A percentile compares a stretch with the other conserved stretches of the same genome.
Conservation (phyloP, 1,284 basidiomycete species). For the Cystobasidiaceae sp. region DNA sequence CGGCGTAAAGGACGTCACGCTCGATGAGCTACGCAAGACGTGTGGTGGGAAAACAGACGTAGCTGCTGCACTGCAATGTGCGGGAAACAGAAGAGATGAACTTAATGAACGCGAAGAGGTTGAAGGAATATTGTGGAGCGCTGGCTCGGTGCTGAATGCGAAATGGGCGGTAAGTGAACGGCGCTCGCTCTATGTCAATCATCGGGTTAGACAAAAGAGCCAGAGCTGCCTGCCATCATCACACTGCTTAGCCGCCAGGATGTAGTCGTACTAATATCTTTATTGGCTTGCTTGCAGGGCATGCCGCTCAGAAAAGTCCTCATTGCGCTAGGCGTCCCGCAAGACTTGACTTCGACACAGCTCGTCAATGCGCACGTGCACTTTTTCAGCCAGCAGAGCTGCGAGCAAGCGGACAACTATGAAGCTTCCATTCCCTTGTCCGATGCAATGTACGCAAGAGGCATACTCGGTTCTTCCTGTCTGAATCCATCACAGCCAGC, state of each 20-base stretch:
- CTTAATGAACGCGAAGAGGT: slow-evolving; percentile 34
- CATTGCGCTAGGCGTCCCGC: slow-evolving; percentile 6
- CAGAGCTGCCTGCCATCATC: no score
- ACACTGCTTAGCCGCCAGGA: no score
- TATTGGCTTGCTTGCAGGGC: no score
- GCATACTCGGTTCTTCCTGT: no score
- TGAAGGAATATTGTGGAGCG: slow-evolving; percentile 37
- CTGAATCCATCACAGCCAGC: no score
- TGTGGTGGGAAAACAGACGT: neutral
- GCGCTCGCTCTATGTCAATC: no score
- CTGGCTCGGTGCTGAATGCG: slow-evolving; percentile 29
- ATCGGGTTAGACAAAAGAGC: no score
- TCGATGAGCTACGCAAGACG: neutral
- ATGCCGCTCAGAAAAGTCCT: slow-evolving; percentile 6
- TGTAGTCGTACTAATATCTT: no score
- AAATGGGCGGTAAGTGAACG: no score
- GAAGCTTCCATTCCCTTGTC: slow-evolving; percentile 35
- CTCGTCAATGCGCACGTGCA: slow-evolving; percentile 33
- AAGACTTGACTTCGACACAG: neutral
- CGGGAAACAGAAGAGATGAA: slow-evolving; percentile 37
- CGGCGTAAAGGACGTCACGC: neutral
- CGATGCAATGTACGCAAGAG: slow-evolving; percentile 33
- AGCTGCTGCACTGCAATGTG: slow-evolving; percentile 31
- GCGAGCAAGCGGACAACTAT: slow-evolving; percentile 35
- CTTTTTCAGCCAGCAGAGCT: slow-evolving; percentile 34